Evolutionary conservation across 805 yeast genomes (phyloP).

Genomic region (Alloascoidea hylecoeti): DNA sequence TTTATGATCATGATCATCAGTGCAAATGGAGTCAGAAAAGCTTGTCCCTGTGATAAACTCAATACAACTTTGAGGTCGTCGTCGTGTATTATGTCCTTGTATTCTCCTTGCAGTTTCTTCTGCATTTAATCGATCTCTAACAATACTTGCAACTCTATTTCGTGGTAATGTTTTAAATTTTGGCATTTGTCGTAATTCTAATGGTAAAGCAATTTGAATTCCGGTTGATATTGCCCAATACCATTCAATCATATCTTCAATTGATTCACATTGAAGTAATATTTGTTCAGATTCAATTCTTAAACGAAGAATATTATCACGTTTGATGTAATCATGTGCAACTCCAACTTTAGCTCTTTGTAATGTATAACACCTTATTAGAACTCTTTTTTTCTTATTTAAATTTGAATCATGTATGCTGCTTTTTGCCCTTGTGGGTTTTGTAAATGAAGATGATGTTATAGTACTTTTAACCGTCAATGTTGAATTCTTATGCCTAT

Average conservation of each 20-base stretch:
- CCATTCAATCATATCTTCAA: slow-evolving; percentile 70
- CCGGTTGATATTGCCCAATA: slow-evolving; percentile 59
- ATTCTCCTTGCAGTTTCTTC: too few species aligned
- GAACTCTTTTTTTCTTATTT: too few species aligned
- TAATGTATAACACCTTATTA: slow-evolving; percentile 49
- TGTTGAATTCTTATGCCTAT: slow-evolving; percentile 1
- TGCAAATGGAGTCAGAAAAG: too few species aligned
- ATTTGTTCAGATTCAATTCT: slow-evolving; percentile 79
- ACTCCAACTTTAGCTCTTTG: slow-evolving; percentile 78
- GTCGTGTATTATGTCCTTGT: too few species aligned
- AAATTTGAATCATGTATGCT: too few species aligned
- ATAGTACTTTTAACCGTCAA: slow-evolving; percentile 2
- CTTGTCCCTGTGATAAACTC: too few species aligned
- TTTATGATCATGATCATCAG: too few species aligned
- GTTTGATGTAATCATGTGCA: slow-evolving; percentile 73
- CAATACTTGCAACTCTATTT: too few species aligned
- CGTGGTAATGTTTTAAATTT: slow-evolving; percentile 71
- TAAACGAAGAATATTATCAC: slow-evolving; percentile 51
- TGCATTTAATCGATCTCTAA: too few species aligned
- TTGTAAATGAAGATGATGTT: slow-evolving; percentile 6
- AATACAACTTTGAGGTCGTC: too few species aligned
- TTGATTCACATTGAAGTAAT: slow-evolving; percentile 44
- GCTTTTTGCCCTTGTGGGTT: slow-evolving; percentile 7
- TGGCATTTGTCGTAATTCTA: slow-evolving; percentile 60
- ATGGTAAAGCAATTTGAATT: slow-evolving; percentile 65